Evolutionary conservation across 805 yeast species (phyloP), one percentile per base, ranked within the genome.

Genomic region (Nakazawaea ernobii): DNA sequence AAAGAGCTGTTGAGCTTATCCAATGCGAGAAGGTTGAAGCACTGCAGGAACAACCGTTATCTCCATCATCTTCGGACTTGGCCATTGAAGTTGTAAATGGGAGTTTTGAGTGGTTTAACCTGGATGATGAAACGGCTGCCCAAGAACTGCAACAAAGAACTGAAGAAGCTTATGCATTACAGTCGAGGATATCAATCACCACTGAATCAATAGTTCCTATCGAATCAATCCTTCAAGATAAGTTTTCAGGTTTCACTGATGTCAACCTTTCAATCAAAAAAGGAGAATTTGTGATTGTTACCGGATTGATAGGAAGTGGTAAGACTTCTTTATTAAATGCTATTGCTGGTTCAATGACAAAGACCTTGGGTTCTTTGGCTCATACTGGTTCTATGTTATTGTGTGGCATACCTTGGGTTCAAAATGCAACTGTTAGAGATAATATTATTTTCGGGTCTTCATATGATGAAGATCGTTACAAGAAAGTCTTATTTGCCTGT

Each of bases 241-340:
- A 52, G 30, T 65, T 66, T 59, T 42, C 67, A 43, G 69, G 84
- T 57, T 54, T 77, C 62, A 48, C 52, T 42, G 53, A 79, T 55
- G 60, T 83, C 47, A 67, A 76, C 51, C 61, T 84, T 28, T 54
- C 60, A 2, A 66, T 83, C 39, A 60, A 69, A 39, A 73, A 72
- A 46, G 81, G 82, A 14, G 89, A 84, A 55, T 73, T 86, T 35
- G 62, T 84, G 5, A 78, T 81, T 47, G 69, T 82, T 14, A 80
- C 85, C 0, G 92, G 91, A 11, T 62, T 79, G 2, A 81, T 84
- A 55, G 96, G 96, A 2, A 74, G 89, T 2, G 96, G 96, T 45
- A 88, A 88, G 59, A 71, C 91, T 0, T 84, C 94, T 0, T 67
- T 88, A 26, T 66, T 88, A 36, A 70, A 74, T 50, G 90, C 94